Percentiles rank a stretch among this genome's conserved stretches.
Evolutionary conservation across 106 monocot species (phyloP).

Genomic region (Platanthera zijinensis): DNA sequence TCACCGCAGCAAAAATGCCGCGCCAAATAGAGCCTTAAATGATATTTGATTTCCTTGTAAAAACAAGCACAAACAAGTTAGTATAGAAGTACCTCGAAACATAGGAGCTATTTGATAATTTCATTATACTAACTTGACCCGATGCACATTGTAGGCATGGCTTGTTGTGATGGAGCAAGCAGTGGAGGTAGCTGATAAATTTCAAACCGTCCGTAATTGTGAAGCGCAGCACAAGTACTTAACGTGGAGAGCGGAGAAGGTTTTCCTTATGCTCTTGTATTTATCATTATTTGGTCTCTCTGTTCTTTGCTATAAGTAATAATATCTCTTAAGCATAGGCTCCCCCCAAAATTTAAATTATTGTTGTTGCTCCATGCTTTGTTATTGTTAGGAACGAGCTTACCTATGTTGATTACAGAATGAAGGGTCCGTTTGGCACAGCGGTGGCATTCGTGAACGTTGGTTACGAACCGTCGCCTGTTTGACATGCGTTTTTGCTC

Average conservation of each 20-base stretch:
- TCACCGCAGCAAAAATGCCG: too few species aligned
- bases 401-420: too few species aligned
- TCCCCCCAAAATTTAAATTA: not conserved
- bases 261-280: slow-evolving; percentile 5
- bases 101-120: not conserved
- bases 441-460: too few species aligned
- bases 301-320: not conserved
- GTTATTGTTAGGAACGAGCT: not conserved
- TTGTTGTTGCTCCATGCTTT: not conserved
- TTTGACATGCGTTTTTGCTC: too few species aligned
- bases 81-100: not conserved
- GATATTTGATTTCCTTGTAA: not conserved
- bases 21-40: not conserved
- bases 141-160: slow-evolving; percentile 51
- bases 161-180: slow-evolving; percentile 72
- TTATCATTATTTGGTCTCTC: not conserved
- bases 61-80: not conserved
- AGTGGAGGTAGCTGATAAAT: slow-evolving; percentile 37
- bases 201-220: slow-evolving; percentile 33
- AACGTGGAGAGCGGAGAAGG: slow-evolving; percentile 97
- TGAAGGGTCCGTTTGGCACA: too few species aligned
- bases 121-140: not conserved
- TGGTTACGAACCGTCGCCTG: too few species aligned
- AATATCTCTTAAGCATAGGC: not conserved
- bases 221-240: slow-evolving; percentile 94